Percentiles rank a stretch among this genome's conserved stretches.
These are phyloP conservation scores for Geotrichum reessii DNA, from an alignment of 1,139 yeast species.

Conservation along the genomic window DNA sequence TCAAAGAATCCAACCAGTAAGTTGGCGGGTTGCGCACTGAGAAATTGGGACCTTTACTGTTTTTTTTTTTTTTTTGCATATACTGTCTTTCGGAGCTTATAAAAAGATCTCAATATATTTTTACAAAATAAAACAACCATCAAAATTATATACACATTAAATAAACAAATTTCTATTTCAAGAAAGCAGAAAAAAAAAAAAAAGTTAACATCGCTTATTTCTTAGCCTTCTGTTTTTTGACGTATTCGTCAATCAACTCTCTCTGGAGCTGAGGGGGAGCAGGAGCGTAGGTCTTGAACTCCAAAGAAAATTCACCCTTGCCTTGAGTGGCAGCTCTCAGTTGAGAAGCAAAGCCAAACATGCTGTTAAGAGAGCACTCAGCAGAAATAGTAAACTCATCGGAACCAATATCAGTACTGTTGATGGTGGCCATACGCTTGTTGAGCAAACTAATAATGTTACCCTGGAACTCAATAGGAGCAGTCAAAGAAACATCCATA, in stretches of 20 bases:
- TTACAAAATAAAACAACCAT: not conserved
- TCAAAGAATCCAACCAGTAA: constrained; percentile 37
- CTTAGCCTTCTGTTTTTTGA: constrained; percentile 45
- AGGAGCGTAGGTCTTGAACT: constrained; percentile 87
- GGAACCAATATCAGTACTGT: constrained; percentile 87
- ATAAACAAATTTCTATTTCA: not conserved
- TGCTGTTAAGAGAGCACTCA: constrained; percentile 88
- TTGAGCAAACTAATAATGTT: constrained; percentile 84
- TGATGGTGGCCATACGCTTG: constrained; percentile 86
- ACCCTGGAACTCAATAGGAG: constrained; percentile 96
- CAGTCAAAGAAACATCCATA: constrained; percentile 87
- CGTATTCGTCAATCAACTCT: constrained; percentile 80
- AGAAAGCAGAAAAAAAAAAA: not conserved
- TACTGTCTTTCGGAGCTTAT: not conserved
- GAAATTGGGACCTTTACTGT: not conserved
- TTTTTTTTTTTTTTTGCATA: not conserved
- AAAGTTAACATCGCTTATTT: constrained; percentile 8
- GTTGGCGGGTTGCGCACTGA: not conserved
- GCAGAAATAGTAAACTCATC: constrained; percentile 93
- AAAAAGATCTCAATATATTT: not conserved
- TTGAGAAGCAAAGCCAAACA: constrained; percentile 95
- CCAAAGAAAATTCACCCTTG: constrained; percentile 95
- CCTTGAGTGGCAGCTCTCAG: constrained; percentile 98
- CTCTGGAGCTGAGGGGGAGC: constrained; percentile 87
- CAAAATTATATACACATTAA: not conserved